Percentiles rank a stretch among this genome's conserved stretches.
Evolutionary conservation across 139 green algal species (phyloP).

Genomic region (Chlamydomonas incerta): DNA sequence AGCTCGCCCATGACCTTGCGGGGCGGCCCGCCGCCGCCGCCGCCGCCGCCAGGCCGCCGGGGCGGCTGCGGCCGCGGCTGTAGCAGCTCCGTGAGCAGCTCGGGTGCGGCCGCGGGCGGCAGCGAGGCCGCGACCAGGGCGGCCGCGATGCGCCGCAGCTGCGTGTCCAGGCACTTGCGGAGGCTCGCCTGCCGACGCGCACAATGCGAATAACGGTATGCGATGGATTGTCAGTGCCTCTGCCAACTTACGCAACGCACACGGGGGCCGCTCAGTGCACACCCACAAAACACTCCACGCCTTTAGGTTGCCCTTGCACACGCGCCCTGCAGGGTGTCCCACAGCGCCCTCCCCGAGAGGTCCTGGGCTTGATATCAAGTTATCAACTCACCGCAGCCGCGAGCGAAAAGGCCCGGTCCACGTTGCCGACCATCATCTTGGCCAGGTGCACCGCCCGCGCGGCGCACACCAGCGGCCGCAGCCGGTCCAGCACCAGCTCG

Average conservation of each 20-base stretch:
- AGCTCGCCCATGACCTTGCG: not conserved
- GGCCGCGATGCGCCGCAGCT: not conserved
- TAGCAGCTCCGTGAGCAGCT: not conserved
- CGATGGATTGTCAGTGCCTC: too few species aligned
- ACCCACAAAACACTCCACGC: too few species aligned
- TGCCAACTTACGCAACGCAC: too few species aligned
- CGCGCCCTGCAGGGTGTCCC: too few species aligned
- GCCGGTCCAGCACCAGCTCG: not conserved
- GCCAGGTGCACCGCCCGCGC: not conserved
- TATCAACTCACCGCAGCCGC: too few species aligned
- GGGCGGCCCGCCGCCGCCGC: too few species aligned
- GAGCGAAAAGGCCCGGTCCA: not conserved
- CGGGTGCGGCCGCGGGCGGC: not conserved
- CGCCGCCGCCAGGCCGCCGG: not conserved
- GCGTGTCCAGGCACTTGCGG: not conserved
- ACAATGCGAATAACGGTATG: too few species aligned
- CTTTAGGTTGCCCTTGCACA: too few species aligned
- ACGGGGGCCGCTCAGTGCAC: too few species aligned
- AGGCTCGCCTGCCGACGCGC: not conserved
- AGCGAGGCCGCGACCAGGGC: not conserved
- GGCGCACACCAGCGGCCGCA: conserved; percentile 15
- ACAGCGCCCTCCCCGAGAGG: too few species aligned
- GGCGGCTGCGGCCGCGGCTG: not conserved
- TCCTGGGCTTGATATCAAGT: too few species aligned
- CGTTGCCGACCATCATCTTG: not conserved